A percentile compares a stretch with the other conserved stretches of the same genome.
These are phyloP conservation scores for Blastobotrys indianensis DNA, from an alignment of 1,139 yeast genomes.

Conservation along the genomic window DNA sequence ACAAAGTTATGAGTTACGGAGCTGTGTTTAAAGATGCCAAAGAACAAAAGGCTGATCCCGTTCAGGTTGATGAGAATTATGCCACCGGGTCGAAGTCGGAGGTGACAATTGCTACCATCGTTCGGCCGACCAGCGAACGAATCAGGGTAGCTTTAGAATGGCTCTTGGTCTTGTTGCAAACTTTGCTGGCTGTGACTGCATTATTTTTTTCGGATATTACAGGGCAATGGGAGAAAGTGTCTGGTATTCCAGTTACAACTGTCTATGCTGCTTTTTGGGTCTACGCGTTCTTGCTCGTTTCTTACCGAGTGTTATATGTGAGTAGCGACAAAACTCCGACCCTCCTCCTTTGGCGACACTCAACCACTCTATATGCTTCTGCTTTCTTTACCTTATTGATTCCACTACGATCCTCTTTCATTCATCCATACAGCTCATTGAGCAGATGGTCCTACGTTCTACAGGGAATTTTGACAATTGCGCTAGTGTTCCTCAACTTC, in stretches of 20 bases:
- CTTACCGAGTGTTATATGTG: slow-evolving; percentile 47
- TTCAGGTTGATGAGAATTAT: not conserved
- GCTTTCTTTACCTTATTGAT: slow-evolving; percentile 49
- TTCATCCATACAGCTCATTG: slow-evolving; percentile 40
- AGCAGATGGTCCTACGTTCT: slow-evolving; percentile 32
- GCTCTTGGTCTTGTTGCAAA: slow-evolving; percentile 33
- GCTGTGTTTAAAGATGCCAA: slow-evolving; percentile 12
- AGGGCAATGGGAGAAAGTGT: slow-evolving; percentile 15
- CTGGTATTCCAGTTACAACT: slow-evolving; percentile 15
- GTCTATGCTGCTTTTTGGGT: slow-evolving; percentile 42
- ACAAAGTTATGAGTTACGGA: slow-evolving; percentile 16
- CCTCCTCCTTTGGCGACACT: slow-evolving; percentile 56
- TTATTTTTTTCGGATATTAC: slow-evolving; percentile 34
- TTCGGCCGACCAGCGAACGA: slow-evolving; percentile 26
- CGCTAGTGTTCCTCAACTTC: slow-evolving; percentile 46
- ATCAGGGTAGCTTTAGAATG: slow-evolving; percentile 25
- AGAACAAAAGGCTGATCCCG: slow-evolving; percentile 2
- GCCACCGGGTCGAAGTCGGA: slow-evolving; percentile 12
- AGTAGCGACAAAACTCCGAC: slow-evolving; percentile 29
- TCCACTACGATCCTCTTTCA: slow-evolving; percentile 58
- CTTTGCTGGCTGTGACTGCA: slow-evolving; percentile 32
- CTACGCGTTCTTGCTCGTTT: slow-evolving; percentile 47
- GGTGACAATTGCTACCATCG: slow-evolving; percentile 24
- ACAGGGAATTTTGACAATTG: slow-evolving; percentile 33
- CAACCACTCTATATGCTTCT: slow-evolving; percentile 53